Evolutionary conservation across 257 asterid genomes (phyloP).

Genomic region (Jacaranda mimosifolia): DNA sequence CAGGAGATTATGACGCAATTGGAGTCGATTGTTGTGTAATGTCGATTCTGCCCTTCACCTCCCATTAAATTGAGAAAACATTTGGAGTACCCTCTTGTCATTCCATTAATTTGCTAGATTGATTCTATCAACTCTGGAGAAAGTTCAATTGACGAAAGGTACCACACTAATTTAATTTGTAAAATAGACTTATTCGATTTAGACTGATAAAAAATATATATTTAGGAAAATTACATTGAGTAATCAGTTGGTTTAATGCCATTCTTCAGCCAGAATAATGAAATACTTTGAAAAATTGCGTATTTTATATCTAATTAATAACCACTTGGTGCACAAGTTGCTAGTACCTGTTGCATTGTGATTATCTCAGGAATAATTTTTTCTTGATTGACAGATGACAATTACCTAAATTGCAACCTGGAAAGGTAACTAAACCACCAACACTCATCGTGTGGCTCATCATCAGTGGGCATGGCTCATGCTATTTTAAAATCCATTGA

Average conservation of each 20-base stretch:
- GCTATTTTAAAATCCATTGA: too few relatives aligned
- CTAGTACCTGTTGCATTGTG: background rate
- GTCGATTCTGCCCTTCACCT: constrained; percentile 39
- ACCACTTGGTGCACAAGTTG: background rate
- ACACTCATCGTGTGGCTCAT: background rate
- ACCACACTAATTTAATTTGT: background rate
- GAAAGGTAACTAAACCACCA: background rate
- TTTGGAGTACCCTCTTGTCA: background rate
- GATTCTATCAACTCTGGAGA: background rate
- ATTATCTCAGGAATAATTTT: too few relatives aligned
- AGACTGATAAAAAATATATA: too few relatives aligned
- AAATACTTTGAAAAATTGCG: too few relatives aligned
- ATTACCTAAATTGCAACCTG: background rate
- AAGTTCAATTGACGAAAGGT: background rate
- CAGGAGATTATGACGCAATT: constrained; percentile 47
- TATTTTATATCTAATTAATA: too few relatives aligned
- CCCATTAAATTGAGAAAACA: background rate
- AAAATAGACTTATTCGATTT: too few relatives aligned
- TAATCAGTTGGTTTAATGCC: too few relatives aligned
- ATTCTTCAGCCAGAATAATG: too few relatives aligned
- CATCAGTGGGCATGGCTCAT: too few relatives aligned
- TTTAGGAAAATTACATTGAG: too few relatives aligned
- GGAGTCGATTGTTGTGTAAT: background rate
- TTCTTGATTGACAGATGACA: background rate
- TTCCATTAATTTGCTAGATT: background rate